Percentiles rank a stretch among this genome's conserved stretches.
Conservation (phyloP, 192 early-diverging fungal species). For the Backusella parvicylindrica region DNA sequence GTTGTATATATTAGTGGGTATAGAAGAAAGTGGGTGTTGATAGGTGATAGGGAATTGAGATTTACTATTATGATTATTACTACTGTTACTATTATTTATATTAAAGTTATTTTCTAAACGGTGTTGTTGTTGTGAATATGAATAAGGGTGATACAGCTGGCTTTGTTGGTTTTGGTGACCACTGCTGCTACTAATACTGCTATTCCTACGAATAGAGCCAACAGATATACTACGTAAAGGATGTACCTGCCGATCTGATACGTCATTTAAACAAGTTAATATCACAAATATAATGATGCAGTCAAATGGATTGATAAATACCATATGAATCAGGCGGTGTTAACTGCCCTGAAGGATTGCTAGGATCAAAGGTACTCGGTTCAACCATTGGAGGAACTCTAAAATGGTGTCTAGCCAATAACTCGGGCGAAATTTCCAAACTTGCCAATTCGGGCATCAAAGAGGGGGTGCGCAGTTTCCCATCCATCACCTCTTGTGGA, state of each 20-base stretch:
- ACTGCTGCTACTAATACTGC: no score
- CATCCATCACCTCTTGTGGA: constrained; percentile 50
- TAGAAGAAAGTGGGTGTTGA: constrained; percentile 1
- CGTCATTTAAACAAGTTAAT: no score
- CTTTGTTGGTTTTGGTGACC: background rate
- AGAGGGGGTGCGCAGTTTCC: constrained; percentile 49
- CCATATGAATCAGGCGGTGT: constrained; percentile 7
- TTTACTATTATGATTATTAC: background rate
- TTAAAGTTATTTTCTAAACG: background rate
- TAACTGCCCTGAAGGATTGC: constrained; percentile 6
- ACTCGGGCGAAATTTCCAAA: constrained; percentile 54
- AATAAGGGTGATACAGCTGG: background rate
- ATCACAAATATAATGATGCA: no score
- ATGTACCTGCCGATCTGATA: background rate
- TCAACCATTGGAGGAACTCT: constrained; percentile 45
- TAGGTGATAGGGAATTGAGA: background rate
- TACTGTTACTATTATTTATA: background rate
- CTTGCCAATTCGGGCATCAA: constrained; percentile 46
- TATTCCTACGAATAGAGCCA: constrained; percentile 1
- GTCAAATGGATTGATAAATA: background rate
- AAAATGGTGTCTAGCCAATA: constrained; percentile 57
- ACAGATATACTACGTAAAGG: constrained; percentile 25
- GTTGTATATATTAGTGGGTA: background rate
- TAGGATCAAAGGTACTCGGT: constrained; percentile 19
- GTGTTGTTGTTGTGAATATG: background rate